phyloP scores from a whole-genome alignment of 352 stramenopile species.

The Thraustotheca clavata region DNA sequence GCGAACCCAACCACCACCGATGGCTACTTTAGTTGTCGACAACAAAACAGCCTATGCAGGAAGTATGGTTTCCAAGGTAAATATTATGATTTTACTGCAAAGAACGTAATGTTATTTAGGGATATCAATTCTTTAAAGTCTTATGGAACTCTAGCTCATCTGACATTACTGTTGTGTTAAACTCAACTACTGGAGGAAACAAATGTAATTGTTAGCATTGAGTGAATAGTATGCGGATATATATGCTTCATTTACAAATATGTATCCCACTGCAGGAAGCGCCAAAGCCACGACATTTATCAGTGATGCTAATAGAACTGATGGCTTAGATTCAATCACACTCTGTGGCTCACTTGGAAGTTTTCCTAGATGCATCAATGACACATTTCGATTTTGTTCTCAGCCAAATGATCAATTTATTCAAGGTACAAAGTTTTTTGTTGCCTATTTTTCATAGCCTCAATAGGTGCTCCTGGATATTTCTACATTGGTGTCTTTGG shows the following conservation, averaged over 20 bases:
- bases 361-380: slow-evolving; percentile 51
- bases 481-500: slow-evolving; percentile 68
- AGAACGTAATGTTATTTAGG: slow-evolving; percentile 17
- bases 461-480: slow-evolving; percentile 31
- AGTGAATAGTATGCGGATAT: slow-evolving; percentile 36
- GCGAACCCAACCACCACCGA: slow-evolving; percentile 12
- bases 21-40: slow-evolving; percentile 29
- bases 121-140: slow-evolving; percentile 66
- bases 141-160: slow-evolving; percentile 47
- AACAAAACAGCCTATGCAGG: slow-evolving; percentile 17
- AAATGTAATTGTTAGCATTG: not conserved
- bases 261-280: slow-evolving; percentile 42
- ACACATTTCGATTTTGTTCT: slow-evolving; percentile 45
- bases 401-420: slow-evolving; percentile 44
- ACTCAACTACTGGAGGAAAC: slow-evolving; percentile 21
- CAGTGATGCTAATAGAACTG: slow-evolving; percentile 36
- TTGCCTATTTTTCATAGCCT: not conserved
- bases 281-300: slow-evolving; percentile 36
- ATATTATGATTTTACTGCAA: not conserved
- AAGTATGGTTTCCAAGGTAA: slow-evolving; percentile 31
- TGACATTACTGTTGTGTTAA: slow-evolving; percentile 52
- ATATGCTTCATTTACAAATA: slow-evolving; percentile 64
- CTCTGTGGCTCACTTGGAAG: slow-evolving; percentile 52
- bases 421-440: slow-evolving; percentile 25
- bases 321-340: slow-evolving; percentile 45